These are phyloP conservation scores for Fusarium piperis DNA, from an alignment of 2,329 filamentous ascomycete species.

Conservation along the genomic window DNA sequence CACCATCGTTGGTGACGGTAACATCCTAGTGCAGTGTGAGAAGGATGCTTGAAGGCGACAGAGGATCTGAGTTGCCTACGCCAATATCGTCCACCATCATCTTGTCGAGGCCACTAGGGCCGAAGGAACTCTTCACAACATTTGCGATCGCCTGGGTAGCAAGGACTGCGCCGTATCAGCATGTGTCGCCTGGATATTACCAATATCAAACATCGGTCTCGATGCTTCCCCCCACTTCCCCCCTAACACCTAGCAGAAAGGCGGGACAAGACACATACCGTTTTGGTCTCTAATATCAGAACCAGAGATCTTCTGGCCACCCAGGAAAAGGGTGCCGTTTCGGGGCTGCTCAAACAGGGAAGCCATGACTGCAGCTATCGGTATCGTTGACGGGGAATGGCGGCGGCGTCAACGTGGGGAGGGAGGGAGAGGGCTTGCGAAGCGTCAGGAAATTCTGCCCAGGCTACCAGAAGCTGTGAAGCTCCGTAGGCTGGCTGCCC, in stretches of 20 bases:
- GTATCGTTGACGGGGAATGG: constrained; percentile 36
- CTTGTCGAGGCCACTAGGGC: constrained; percentile 96
- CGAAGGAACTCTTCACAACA: constrained; percentile 98
- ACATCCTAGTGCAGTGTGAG: constrained; percentile 73
- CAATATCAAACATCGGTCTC: constrained; percentile 29
- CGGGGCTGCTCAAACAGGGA: constrained; percentile 96
- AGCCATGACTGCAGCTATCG: constrained; percentile 70
- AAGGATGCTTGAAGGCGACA: constrained; percentile 21
- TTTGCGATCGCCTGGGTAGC: constrained; percentile 98
- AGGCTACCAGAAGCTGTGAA: constrained; percentile 45
- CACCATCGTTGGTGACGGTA: constrained; percentile 98
- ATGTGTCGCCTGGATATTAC: constrained; percentile 7
- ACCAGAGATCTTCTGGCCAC: constrained; percentile 96
- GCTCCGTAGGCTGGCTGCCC: constrained; percentile 37
- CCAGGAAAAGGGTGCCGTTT: constrained; percentile 96
- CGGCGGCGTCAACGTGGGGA: constrained; percentile 41
- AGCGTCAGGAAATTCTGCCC: constrained; percentile 45
- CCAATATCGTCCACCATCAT: constrained; percentile 99
- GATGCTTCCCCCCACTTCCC: constrained; percentile 37
- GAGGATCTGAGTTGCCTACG: constrained; percentile 59
- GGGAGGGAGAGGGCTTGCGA: constrained; percentile 27
- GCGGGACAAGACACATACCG: constrained; percentile 62
- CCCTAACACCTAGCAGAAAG: constrained; percentile 37
- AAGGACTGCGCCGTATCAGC: constrained; percentile 67
- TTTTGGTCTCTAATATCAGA: constrained; percentile 98